Conservation (phyloP, 2,329 filamentous ascomycete species). For the Fusarium mexicanum region DNA sequence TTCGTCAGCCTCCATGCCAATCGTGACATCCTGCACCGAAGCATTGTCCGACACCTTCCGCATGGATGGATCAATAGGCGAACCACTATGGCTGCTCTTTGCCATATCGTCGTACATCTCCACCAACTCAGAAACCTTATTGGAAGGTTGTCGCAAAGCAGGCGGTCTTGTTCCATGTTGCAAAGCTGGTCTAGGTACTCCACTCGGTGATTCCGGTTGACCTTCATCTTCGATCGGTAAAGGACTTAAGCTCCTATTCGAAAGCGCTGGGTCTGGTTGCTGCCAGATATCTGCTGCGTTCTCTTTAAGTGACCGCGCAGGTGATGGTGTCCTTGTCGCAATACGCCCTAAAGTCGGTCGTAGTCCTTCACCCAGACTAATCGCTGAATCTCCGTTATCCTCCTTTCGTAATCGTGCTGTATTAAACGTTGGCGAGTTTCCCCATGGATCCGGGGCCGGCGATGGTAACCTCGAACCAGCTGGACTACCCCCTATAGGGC, state of each 20-base stretch:
- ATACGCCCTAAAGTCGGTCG: slow-evolving; percentile 19
- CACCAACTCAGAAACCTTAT: slow-evolving; percentile 62
- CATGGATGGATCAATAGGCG: slow-evolving; percentile 35
- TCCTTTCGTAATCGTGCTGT: slow-evolving; percentile 25
- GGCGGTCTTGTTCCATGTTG: slow-evolving; percentile 11
- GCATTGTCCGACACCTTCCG: slow-evolving; percentile 14
- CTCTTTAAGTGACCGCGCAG: slow-evolving; percentile 17
- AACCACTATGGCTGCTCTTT: slow-evolving; percentile 35
- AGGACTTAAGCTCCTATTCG: slow-evolving; percentile 16
- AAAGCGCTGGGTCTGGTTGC: slow-evolving; percentile 8
- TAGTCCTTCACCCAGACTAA: slow-evolving; percentile 40
- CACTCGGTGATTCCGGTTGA: slow-evolving; percentile 33
- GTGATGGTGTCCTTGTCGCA: slow-evolving; percentile 24
- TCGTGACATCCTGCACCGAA: not conserved
- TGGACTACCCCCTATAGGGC: slow-evolving; percentile 41
- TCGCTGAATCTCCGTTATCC: slow-evolving; percentile 45
- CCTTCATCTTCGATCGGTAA: slow-evolving; percentile 20
- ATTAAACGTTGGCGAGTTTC: slow-evolving; percentile 35
- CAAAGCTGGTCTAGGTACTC: slow-evolving; percentile 27
- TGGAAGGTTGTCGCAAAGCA: slow-evolving; percentile 43
- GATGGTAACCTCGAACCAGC: slow-evolving; percentile 42
- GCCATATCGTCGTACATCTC: slow-evolving; percentile 60
- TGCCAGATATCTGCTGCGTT: slow-evolving; percentile 35
- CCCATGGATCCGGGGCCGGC: slow-evolving; percentile 43
- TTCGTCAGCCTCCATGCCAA: not conserved